Conservation (phyloP, 441 rosid species). For the Pelargonium myrrhifolium region DNA sequence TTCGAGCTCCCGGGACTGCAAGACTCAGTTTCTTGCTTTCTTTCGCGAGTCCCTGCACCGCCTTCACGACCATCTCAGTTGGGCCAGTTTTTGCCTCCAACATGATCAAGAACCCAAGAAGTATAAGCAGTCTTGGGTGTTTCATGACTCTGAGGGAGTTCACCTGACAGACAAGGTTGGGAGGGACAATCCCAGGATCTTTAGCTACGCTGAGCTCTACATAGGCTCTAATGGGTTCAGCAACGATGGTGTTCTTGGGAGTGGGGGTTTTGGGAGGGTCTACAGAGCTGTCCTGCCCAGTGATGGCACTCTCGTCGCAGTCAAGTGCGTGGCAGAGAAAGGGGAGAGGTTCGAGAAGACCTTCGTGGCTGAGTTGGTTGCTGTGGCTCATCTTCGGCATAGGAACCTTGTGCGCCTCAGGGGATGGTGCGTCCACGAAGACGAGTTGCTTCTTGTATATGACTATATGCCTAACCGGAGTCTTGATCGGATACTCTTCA, state of each 20-base stretch:
- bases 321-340: constrained; percentile 78
- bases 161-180: constrained; percentile 63
- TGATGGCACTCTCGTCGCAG: constrained; percentile 77
- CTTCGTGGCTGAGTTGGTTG: constrained; percentile 79
- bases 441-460: constrained; percentile 68
- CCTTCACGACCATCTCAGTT: constrained; percentile 29
- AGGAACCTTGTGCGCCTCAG: constrained; percentile 75
- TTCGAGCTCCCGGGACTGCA: constrained; percentile 32
- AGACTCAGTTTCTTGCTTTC: constrained; percentile 32
- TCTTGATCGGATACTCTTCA: constrained; percentile 75
- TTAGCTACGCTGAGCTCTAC: constrained; percentile 82
- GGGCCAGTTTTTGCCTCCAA: constrained; percentile 29
- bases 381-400: constrained; percentile 90
- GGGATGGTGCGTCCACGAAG: constrained; percentile 87
- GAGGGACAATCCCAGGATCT: constrained; percentile 68
- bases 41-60: constrained; percentile 34
- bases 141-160: constrained; percentile 72
- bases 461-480: constrained; percentile 95
- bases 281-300: constrained; percentile 74
- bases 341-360: constrained; percentile 94
- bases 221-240: constrained; percentile 79
- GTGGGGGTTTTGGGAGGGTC: constrained; percentile 86
- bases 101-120: neutral
- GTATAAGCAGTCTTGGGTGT: constrained; percentile 25
- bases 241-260: constrained; percentile 62